These are phyloP conservation scores for Colletotrichum abscissum DNA, from an alignment of 2,329 filamentous ascomycete species.

Conservation along the genomic window DNA sequence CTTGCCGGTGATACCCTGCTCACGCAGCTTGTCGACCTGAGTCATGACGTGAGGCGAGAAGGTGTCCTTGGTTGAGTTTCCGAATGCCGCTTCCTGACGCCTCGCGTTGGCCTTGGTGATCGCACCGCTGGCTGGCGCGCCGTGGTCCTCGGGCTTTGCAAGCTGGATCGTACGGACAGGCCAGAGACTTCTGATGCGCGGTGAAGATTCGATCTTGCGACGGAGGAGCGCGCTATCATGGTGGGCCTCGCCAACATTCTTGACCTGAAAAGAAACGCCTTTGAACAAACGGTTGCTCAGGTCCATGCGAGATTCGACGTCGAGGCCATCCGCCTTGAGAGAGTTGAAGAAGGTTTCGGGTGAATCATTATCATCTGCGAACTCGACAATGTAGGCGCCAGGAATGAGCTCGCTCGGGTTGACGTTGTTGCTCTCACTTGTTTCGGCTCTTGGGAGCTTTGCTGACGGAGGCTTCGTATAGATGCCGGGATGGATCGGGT, in stretches of 20 bases:
- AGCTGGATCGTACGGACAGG: conserved; percentile 40
- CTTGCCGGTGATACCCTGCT: conserved; percentile 54
- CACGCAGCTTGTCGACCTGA: conserved; percentile 53
- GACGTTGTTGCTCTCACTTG: background rate
- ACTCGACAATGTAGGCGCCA: conserved; percentile 42
- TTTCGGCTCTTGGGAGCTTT: background rate
- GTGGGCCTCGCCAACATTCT: conserved; percentile 40
- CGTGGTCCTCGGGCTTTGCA: conserved; percentile 32
- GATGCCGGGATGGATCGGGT: conserved; percentile 21
- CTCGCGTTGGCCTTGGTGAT: background rate
- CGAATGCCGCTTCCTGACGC: background rate
- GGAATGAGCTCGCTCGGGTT: conserved; percentile 19
- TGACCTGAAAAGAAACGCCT: conserved; percentile 40
- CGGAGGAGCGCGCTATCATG: conserved; percentile 31
- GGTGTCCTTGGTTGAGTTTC: conserved; percentile 22
- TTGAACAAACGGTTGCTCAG: conserved; percentile 41
- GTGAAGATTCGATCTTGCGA: conserved; percentile 37
- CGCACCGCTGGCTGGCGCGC: conserved; percentile 8
- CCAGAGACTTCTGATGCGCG: conserved; percentile 43
- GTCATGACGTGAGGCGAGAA: conserved; percentile 40
- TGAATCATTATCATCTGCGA: conserved; percentile 35
- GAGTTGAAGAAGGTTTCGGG: conserved; percentile 32
- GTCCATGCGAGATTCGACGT: conserved; percentile 37
- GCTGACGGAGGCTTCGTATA: background rate
- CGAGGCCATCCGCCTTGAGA: conserved; percentile 31